Conservation (phyloP, 495 filamentous ascomycete species). For the Bathelium albidoporum region DNA sequence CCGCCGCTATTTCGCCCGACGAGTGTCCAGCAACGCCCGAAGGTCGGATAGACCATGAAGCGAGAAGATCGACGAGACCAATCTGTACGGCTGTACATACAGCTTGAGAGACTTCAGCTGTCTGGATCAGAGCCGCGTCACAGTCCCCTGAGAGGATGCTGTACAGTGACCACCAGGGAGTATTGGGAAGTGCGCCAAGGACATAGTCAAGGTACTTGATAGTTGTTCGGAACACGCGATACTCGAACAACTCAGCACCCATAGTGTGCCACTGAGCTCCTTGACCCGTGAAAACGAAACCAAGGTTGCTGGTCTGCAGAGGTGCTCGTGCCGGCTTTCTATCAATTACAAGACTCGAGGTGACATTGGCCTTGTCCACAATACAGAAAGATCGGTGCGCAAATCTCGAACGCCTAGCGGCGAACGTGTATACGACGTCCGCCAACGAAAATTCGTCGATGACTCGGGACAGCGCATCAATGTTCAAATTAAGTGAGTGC, state of each 20-base stretch:
- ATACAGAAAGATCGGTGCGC: neutral
- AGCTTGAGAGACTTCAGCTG: slow-evolving; percentile 17
- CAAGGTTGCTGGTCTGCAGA: neutral
- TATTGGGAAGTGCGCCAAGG: neutral
- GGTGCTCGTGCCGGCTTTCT: neutral
- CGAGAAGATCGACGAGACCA: slow-evolving; percentile 19
- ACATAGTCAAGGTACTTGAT: neutral
- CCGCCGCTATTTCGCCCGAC: slow-evolving; percentile 53
- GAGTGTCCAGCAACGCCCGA: slow-evolving; percentile 48
- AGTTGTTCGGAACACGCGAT: neutral
- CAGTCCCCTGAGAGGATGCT: slow-evolving; percentile 12
- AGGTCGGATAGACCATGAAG: slow-evolving; percentile 23
- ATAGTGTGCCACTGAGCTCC: slow-evolving; percentile 37
- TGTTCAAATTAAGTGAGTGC: neutral
- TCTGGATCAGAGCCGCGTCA: slow-evolving; percentile 12
- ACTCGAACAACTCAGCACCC: slow-evolving; percentile 16
- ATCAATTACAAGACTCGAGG: neutral
- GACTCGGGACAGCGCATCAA: neutral
- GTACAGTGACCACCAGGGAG: neutral
- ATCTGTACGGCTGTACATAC: slow-evolving; percentile 22
- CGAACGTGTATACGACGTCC: neutral
- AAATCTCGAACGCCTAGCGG: neutral
- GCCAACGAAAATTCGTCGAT: neutral
- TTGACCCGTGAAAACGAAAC: slow-evolving; percentile 36
- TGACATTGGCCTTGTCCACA: neutral